phyloP scores from a whole-genome alignment of 225 moss, liverwort and hornwort species.

The Pseudisothecium myosuroides region DNA sequence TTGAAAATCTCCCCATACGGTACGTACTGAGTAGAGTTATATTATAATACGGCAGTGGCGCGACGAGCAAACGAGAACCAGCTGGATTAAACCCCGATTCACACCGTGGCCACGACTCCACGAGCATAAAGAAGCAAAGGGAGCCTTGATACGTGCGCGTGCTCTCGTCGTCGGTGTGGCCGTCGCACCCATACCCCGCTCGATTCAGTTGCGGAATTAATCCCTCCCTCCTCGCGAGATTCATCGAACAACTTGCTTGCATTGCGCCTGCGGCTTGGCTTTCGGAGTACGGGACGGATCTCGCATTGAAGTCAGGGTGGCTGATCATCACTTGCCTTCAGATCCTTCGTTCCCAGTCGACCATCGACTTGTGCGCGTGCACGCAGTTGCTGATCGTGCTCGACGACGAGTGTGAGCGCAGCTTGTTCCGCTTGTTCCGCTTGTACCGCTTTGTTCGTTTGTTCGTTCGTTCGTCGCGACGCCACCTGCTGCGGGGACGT shows the following conservation, averaged over 20 bases:
- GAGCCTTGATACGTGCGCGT: neutral
- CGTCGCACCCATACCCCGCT: neutral
- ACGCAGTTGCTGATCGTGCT: neutral
- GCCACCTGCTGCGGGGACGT: neutral
- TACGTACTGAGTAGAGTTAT: too few species aligned
- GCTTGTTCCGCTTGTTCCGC: neutral
- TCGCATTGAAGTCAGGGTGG: neutral
- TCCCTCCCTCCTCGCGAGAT: neutral
- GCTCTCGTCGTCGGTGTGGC: conserved; percentile 8
- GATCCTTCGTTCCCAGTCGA: neutral
- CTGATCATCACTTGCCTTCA: neutral
- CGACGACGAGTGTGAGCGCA: neutral
- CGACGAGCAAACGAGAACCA: too few species aligned
- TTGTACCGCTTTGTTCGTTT: neutral
- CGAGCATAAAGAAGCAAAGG: neutral
- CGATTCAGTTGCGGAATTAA: neutral
- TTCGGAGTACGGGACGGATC: neutral
- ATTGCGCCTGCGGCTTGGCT: neutral
- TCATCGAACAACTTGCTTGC: neutral
- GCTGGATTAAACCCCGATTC: neutral
- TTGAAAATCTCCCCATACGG: neutral
- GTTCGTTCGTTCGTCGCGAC: neutral
- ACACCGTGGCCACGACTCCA: neutral
- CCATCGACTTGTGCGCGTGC: neutral
- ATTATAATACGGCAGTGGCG: neutral